Evolutionary conservation across 768 basidiomycete genomes (phyloP), one percentile per base, ranked within the genome.

Genomic region (Pulveroboletus sp.): DNA sequence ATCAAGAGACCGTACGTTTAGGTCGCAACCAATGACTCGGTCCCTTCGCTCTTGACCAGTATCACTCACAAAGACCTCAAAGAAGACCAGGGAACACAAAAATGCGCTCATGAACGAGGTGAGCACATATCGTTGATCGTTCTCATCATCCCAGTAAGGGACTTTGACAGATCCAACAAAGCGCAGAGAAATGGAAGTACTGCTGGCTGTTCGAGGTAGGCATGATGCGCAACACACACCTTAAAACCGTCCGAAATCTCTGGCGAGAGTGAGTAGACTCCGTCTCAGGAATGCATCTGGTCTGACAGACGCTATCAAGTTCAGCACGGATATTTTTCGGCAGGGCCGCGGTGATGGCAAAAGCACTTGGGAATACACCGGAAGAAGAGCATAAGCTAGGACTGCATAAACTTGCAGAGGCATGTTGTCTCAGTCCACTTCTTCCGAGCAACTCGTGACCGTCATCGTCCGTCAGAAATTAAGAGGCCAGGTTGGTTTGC

Each of bases 121-220:
- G 50, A 37, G 79, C 68, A 52, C 32, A 17, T 52, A 14, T 33
- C 28, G 37, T 49, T 32, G 39, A 49, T 43, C 47, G 33, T 47
- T 27, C 9, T 39, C 43, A 39, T 57, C 53, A 17, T 55, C 42
- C 35, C 38, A 32, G 39, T 32, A 41, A 50, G 39, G 17, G 47
- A 43, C 59, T 86, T 47, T 17, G 49, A 48, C 61, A 93, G 91
- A 74, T 98, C 47, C 88, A 91, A 75, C 77, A 77, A 63, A 83
- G 84, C 65, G 73, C 84, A 18, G 92, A 94, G 58, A 89, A 91
- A 73, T 97, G 90, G 85, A 81, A 81, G 63, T 94, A 96, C 69
- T 88, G 91, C 72, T 99, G 93, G 91, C 66, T 97, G 35, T 96
- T 99, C 65, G 84, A 88, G 59, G 91, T 97, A 6, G 94, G 93